Base-by-base conservation (phyloP, 805 yeast genomes). In the Pichia kluyveri region DNA sequence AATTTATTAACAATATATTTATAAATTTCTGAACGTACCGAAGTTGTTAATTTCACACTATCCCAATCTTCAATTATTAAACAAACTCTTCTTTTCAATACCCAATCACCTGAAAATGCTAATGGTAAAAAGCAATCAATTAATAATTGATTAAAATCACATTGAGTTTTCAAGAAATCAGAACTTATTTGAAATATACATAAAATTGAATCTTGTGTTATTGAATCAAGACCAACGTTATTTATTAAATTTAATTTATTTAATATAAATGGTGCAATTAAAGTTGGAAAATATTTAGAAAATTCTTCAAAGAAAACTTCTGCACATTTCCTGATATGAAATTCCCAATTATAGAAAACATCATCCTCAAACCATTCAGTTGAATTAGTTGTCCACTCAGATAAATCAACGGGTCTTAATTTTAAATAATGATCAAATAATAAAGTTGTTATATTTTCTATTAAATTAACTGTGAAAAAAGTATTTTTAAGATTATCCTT, bases 331-430 rank as follows among this genome's bases (percentile, higher is more conserved):
- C 95, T 71, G 12, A 89, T 73, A 60, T 86, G 90, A 61, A 70
- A 87, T 60, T 90, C 97, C 81, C 86, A 88, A 59, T 83, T 82
- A 6, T 79, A 69, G 44, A 80, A 75, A 49, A 82, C 68, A 55
- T 89, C 95, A 58, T 88, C 96, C 53, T 82, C 80, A 19, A 86
- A 80, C 87, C 95, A 93, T 62, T 88, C 96, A 61, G 89, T 98
- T 0, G 98, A 96, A 51, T 89, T 96, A 17, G 75, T 63, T 12
- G 71, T 61, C 98, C 98, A 93, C 38, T 78, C 69, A 56, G 86
- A 95, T 43, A 91, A 63, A 60, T 90, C 97, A 1, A 75, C 63
- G 0, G 91, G 88, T 50, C 81, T 77, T 43, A 90, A 64, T 48
- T 83, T 76, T 52, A 93, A 70, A 63, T 87, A 90, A 78, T 83